Base-by-base conservation (phyloP, 129 eudicot genomes). In the Lactuca sativa region DNA sequence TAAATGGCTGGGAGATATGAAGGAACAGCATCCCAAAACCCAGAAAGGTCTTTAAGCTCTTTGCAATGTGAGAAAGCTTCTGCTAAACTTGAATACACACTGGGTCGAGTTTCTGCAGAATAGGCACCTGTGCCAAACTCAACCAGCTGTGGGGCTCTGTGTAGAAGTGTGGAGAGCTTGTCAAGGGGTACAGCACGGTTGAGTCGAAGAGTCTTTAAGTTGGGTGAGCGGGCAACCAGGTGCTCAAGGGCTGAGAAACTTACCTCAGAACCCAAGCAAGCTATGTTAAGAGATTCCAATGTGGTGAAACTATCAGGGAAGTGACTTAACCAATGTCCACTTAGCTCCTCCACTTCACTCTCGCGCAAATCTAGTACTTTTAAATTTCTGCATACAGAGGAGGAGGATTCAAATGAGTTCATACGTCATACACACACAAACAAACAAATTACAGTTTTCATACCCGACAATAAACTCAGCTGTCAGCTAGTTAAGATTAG, bases 311-410 rank as follows among this genome's bases (percentile, higher is more conserved):
- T 78, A 69, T 84, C 95, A 4, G 97, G 97, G 59, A 90, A 90
- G 74, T 86, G 82, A 81, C 85, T 82, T 44, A 90, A 75, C 97
- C 97, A 90, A 72, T 81, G 86, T 51, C 97, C 95, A 54, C 89
- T 84, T 25, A 73, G 73, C 73, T 86, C 97, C 31, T 86, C 97
- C 65, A 87, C 91, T 58, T 90, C 97, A 79, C 97, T 77, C 71
- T 86, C 95, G 15, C 80, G 74, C 73, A 86, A 90, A 75, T 90
- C 95, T 34, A 90, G 64, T 31, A 79, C 90, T 33, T 73, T 84
- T 56, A 90, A 76, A 47, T 78, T 78, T 78, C 97, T 90, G 81
- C 78, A 69, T 15, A 9, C 0, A 18, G 51, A 52, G 14, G 4
- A 52, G 36, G 67, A 17, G 31, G 59, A 38, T 36, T 6, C 13